Percentiles rank a stretch among this genome's conserved stretches.
Conservation (phyloP, 768 basidiomycete genomes). For the Lactarius indigo region DNA sequence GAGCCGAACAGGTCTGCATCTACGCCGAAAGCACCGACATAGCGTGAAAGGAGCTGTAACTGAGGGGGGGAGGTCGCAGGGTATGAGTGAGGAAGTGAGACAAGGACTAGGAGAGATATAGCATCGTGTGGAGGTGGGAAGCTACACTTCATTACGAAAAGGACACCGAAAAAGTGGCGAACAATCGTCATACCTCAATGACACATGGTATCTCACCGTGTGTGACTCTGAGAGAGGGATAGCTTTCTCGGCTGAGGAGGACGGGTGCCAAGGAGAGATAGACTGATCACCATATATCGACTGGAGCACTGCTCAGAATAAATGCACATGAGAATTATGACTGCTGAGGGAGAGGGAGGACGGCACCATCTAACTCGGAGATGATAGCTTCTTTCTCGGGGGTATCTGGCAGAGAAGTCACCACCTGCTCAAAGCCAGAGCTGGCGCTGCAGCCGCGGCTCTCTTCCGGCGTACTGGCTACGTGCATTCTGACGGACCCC, state of each 20-base stretch:
- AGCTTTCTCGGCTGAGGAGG: conserved; percentile 23
- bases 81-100: conserved; percentile 50
- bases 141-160: conserved; percentile 25
- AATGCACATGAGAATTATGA: conserved; percentile 6
- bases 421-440: conserved; percentile 1
- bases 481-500: neutral
- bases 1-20: conserved; percentile 72
- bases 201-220: conserved; percentile 61
- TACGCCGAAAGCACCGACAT: conserved; percentile 75
- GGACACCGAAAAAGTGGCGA: neutral
- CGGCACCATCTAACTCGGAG: conserved; percentile 23
- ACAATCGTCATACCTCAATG: conserved; percentile 51
- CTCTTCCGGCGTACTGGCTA: neutral
- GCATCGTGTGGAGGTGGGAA: conserved; percentile 50
- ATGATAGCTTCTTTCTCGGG: conserved; percentile 17
- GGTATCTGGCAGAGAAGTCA: conserved; percentile 3
- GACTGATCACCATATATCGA: conserved; percentile 77
- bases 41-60: conserved; percentile 79
- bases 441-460: neutral
- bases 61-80: conserved; percentile 70
- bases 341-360: neutral
- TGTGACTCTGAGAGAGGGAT: conserved; percentile 26
- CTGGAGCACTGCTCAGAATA: conserved; percentile 52
- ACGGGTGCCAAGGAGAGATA: conserved; percentile 54
- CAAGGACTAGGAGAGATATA: conserved; percentile 36